phyloP scores from a whole-genome alignment of 805 yeast species.

The Priceomyces castillae region DNA sequence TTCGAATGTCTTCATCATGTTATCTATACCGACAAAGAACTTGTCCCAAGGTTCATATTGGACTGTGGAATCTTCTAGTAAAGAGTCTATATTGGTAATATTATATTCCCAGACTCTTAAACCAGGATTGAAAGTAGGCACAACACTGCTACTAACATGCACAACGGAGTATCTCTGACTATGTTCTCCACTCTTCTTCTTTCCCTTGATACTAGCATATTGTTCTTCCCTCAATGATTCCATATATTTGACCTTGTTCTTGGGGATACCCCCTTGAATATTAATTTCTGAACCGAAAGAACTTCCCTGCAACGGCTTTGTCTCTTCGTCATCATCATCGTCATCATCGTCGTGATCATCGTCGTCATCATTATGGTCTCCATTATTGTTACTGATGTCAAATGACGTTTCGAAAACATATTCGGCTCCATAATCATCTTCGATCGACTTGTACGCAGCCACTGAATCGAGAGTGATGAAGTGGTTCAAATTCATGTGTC shows the following conservation, averaged over 20 bases:
- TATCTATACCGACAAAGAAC: constrained; percentile 52
- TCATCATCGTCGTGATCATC: constrained; percentile 13
- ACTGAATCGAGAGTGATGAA: constrained; percentile 73
- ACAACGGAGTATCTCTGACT: constrained; percentile 67
- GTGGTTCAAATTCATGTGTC: constrained; percentile 90
- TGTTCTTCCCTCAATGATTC: constrained; percentile 49
- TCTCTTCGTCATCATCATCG: constrained; percentile 20
- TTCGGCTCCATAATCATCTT: constrained; percentile 13
- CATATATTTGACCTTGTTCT: constrained; percentile 64
- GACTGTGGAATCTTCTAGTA: constrained; percentile 2
- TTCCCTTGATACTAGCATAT: constrained; percentile 50
- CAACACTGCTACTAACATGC: constrained; percentile 67
- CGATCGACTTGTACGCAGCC: constrained; percentile 58
- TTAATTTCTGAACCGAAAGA: constrained; percentile 6
- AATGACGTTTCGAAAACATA: background rate
- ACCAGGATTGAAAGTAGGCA: constrained; percentile 85
- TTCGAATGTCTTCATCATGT: constrained; percentile 24
- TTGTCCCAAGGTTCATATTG: constrained; percentile 53
- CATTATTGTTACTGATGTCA: constrained; percentile 6
- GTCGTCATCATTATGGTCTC: too few species aligned
- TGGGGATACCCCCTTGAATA: constrained; percentile 62
- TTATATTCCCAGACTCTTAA: constrained; percentile 86
- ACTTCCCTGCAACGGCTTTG: background rate
- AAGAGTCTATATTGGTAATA: constrained; percentile 41
- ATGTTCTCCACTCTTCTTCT: constrained; percentile 38